A percentile compares a stretch with the other conserved stretches of the same genome.
Conservation (phyloP, 208 protist genomes). For the Acanthamoeba culbertsoni region DNA sequence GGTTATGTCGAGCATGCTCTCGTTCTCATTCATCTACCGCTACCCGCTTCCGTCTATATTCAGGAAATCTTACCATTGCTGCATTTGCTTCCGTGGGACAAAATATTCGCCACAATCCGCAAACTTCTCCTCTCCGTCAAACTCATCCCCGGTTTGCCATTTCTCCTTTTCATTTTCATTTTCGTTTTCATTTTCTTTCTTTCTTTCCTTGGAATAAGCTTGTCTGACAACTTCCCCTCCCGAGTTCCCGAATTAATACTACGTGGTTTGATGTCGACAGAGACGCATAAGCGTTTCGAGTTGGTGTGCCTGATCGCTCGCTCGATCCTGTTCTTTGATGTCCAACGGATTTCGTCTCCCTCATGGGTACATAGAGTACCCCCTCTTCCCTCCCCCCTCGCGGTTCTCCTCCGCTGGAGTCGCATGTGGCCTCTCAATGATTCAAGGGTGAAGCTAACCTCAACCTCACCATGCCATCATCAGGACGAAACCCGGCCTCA, state of each 20-base stretch:
- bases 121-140: not conserved
- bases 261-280: not conserved
- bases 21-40: not conserved
- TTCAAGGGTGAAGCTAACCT: too few relatives aligned
- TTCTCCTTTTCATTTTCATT: too few relatives aligned
- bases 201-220: too few relatives aligned
- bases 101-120: not conserved
- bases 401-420: not conserved
- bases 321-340: not conserved
- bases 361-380: too few relatives aligned
- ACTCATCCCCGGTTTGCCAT: not conserved
- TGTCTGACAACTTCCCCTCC: not conserved
- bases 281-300: slow-evolving; percentile 35
- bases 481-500: not conserved
- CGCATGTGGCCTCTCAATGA: too few relatives aligned
- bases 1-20: not conserved
- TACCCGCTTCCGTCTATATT: not conserved
- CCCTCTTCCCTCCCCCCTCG: not conserved
- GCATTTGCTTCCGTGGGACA: not conserved
- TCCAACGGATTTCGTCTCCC: not conserved
- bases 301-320: not conserved
- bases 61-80: slow-evolving; percentile 14
- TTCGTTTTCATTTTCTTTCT: too few relatives aligned
- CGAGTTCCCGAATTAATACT: not conserved
- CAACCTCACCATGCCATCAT: too few relatives aligned